Evolutionary conservation across 2,329 filamentous ascomycete species (phyloP), one percentile per base, ranked within the genome.

Genomic region (Xenosphaeropsis pyriputrescens): DNA sequence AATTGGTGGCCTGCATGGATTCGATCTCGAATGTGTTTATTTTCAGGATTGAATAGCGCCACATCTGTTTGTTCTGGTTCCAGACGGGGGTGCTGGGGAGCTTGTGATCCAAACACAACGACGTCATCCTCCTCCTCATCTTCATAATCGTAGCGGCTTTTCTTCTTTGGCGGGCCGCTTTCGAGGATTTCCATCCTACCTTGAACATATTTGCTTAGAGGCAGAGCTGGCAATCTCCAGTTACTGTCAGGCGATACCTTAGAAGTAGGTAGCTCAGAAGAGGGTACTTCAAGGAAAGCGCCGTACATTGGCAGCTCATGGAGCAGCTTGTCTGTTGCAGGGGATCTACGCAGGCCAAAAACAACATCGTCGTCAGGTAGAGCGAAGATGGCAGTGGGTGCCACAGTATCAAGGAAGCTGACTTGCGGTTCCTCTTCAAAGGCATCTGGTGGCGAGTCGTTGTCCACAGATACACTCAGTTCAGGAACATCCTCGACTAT

Each of bases 1-100:
- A 98, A 96, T 44, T 89, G 84, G 56, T 95, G 88, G 7, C 84
- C 83, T 8, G 85, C 84, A 54, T 95, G 85, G 5, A 98, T 72
- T 13, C 91, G 73, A 53, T 96, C 89, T 40, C 89, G 75, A 31
- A 95, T 86, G 39, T 79, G 72, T 57, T 89, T 93, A 62, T 93
- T 89, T 42, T 93, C 84, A 0, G 85, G 77, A 44, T 84, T 77
- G 59, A 98, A 98, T 0, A 98, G 64, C 2, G 89, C 88, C 41
- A 95, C 85, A 42, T 84, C 73, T 2, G 68, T 74, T 45, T 80
- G 79, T 45, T 82, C 74, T 0, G 86, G 78, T 2, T 72, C 68
- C 7, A 88, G 54, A 32, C 72, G 57, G 12, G 49, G 45, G 34
- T 44, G 41, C 39, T 63, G 54, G 6, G 41, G 40, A 16, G 26